Evolutionary conservation across 352 stramenopile genomes (phyloP).

Genomic region (Phytopythium delawarense): DNA sequence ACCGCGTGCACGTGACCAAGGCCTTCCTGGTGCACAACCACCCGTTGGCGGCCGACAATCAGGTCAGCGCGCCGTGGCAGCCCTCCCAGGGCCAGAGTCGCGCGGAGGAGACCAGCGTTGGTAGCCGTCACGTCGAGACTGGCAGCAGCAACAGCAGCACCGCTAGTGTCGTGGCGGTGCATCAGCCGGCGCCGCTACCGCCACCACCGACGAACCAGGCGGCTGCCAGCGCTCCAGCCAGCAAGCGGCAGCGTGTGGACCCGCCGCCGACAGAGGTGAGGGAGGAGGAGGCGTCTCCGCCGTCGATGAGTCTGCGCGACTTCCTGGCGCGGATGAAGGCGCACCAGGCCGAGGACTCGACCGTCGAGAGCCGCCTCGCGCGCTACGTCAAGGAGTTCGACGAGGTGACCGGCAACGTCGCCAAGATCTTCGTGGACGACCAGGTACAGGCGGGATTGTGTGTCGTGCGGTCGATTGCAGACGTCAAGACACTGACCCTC

Average conservation of each 20-base stretch:
- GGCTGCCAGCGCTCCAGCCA: background rate
- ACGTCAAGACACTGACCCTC: background rate
- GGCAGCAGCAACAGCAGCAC: background rate
- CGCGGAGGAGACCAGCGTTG: background rate
- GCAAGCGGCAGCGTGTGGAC: slow-evolving; percentile 4
- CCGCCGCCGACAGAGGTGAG: background rate
- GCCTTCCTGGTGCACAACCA: slow-evolving; percentile 25
- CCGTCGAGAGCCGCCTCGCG: slow-evolving; percentile 24
- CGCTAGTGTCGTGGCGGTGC: background rate
- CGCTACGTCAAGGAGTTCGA: slow-evolving; percentile 32
- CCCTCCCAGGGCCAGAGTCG: background rate
- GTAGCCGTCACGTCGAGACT: no score
- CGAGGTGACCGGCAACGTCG: slow-evolving; percentile 21
- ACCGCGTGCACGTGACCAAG: slow-evolving; percentile 24
- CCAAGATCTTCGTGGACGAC: slow-evolving; percentile 32
- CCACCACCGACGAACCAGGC: background rate
- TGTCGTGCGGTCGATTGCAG: background rate
- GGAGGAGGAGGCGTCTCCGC: background rate
- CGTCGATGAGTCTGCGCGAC: slow-evolving; percentile 5
- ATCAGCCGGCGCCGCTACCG: background rate
- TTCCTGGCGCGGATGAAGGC: slow-evolving; percentile 5
- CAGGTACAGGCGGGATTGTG: slow-evolving; percentile 11
- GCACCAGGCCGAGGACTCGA: background rate
- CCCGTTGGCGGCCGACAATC: slow-evolving; percentile 7
- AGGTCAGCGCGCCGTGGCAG: background rate